Percentiles rank a stretch among this genome's conserved stretches.
These are phyloP conservation scores for Saccharomyces hybrid DNA, from an alignment of 1,139 yeast species.

Conservation along the genomic window DNA sequence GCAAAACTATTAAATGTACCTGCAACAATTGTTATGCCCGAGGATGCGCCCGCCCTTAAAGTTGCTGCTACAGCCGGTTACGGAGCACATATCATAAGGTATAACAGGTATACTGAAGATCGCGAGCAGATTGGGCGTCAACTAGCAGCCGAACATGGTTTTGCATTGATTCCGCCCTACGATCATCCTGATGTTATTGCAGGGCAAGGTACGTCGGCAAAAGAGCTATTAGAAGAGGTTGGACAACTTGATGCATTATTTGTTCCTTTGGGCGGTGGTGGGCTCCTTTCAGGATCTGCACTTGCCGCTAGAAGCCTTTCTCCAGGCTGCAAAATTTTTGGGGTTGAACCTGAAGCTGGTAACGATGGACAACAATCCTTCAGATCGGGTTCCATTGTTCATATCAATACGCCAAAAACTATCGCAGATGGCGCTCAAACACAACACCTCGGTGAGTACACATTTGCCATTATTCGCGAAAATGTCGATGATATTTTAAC, in stretches of 20 bases:
- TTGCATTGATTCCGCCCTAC: neutral
- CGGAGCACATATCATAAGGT: neutral
- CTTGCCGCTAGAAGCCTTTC: neutral
- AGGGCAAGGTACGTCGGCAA: neutral
- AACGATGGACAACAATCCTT: neutral
- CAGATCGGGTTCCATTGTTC: neutral
- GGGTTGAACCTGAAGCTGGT: neutral
- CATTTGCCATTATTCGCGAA: neutral
- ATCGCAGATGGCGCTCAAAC: neutral
- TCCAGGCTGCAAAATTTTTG: neutral
- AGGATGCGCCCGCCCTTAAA: neutral
- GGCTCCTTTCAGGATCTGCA: neutral
- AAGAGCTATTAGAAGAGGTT: neutral
- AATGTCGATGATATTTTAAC: neutral
- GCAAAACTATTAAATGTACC: neutral
- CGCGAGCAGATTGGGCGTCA: neutral
- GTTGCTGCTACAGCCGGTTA: neutral
- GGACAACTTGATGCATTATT: neutral
- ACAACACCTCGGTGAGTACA: neutral
- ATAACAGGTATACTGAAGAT: neutral
- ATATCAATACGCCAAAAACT: neutral
- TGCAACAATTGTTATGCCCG: neutral
- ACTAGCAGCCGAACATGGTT: neutral
- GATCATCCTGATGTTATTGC: neutral
- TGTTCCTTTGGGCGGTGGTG: neutral